Evolutionary conservation across 768 basidiomycete species (phyloP), one percentile per base, ranked within the genome.

Genomic region (Xerocomus spinulosus): DNA sequence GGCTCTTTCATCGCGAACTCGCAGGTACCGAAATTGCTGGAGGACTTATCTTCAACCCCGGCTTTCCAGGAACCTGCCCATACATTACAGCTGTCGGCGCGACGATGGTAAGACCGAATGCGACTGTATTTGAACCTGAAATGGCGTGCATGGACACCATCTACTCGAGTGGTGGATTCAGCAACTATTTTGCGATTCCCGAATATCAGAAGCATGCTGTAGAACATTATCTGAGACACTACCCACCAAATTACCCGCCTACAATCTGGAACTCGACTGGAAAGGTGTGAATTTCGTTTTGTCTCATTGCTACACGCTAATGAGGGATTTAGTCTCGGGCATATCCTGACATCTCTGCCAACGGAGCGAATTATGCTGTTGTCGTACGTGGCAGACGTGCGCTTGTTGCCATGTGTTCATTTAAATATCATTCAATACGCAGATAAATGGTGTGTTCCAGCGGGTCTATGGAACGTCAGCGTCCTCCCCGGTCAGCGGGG

Each of bases 41-140:
- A 23, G 68, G 68, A 21, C 62, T 40, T 6, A 54, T 56, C 30
- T 76, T 77, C 60, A 74, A 68, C 50, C 75, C 73, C 0, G 52
- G 38, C 17, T 76, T 75, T 68, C 76, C 76, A 1, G 67, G 26
- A 6, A 28, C 26, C 10, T 28, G 77, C 44, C 71, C 76, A 20
- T 77, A 63, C 47, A 56, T 78, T 24, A 76, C 76, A 3, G 62
- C 70, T 3, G 65, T 78, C 13, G 76, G 78, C 23, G 78, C 73
- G 8, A 78, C 78, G 2, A 72, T 72, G 58, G 56, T 77, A 20
- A 30, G 15, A 9, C 69, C 70, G 18, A 62, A 68, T 4, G 62
- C 57, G 3, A 67, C 63, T 13, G 65, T 65, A 15, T 54, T 44
- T 4, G 56, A 63, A 0, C 5, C 5, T 5, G 26, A 28, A 28